Conservation (phyloP, 768 basidiomycete genomes). For the Boletus subparvulus region DNA sequence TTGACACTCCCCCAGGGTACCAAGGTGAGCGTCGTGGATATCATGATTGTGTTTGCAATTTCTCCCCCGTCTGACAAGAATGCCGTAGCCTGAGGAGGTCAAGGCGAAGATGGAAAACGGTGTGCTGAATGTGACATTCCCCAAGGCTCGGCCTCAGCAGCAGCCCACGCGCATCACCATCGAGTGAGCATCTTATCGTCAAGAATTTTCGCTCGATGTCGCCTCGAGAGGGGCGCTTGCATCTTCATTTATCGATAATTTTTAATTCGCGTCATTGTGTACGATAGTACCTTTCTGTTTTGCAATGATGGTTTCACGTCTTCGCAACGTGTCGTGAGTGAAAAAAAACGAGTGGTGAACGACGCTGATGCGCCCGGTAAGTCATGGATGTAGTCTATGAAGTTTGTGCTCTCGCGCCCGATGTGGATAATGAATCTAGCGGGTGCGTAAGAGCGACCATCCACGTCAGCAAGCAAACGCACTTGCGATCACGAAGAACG, state of each 20-base stretch:
- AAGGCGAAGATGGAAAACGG: conserved; percentile 52
- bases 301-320: background rate
- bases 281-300: background rate
- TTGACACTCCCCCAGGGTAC: conserved; percentile 42
- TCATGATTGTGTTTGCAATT: background rate
- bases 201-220: background rate
- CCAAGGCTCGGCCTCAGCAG: conserved; percentile 42
- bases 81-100: conserved; percentile 32
- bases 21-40: conserved; percentile 36
- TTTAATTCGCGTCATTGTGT: background rate
- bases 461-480: too few species aligned
- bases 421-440: too few species aligned
- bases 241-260: background rate
- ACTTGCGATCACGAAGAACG: too few species aligned
- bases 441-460: too few species aligned
- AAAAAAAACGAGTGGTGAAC: background rate
- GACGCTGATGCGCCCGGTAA: background rate
- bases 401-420: background rate
- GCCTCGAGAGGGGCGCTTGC: background rate
- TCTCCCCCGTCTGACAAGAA: background rate
- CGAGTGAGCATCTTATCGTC: conserved; percentile 5
- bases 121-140: conserved; percentile 53
- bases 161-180: conserved; percentile 45
- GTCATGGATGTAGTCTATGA: background rate
- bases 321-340: background rate